Conservation (phyloP, 2,329 filamentous ascomycete species). For the Ophiostoma perfectum region DNA sequence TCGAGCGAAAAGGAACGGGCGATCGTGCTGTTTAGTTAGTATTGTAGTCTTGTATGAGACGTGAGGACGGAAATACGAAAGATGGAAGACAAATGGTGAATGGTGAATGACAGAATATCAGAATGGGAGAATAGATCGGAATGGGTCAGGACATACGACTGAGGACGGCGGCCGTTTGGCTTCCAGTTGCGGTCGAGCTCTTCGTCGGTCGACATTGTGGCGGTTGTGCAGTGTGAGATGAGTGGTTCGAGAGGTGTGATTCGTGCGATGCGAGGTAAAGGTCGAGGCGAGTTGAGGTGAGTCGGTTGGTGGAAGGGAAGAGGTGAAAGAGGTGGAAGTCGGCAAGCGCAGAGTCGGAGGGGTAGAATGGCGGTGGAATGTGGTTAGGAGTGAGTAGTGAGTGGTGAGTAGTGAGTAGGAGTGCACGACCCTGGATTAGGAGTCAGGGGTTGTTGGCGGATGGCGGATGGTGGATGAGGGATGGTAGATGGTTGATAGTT, state of each 20-base stretch:
- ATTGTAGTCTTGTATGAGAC: too few species aligned
- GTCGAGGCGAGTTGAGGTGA: not conserved
- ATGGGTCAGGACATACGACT: conserved; percentile 61
- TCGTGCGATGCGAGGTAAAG: too few species aligned
- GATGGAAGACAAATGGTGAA: too few species aligned
- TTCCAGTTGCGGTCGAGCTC: conserved; percentile 75
- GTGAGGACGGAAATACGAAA: too few species aligned
- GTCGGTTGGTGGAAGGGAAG: too few species aligned
- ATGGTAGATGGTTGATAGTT: not conserved
- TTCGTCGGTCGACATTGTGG: conserved; percentile 48
- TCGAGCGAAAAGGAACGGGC: conserved; percentile 81
- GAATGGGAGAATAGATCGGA: not conserved
- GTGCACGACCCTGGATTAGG: not conserved
- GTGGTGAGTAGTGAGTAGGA: not conserved
- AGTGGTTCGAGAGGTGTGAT: not conserved
- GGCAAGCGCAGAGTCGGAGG: not conserved
- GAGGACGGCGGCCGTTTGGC: conserved; percentile 69
- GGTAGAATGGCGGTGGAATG: conserved; percentile 14
- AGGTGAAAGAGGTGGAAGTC: not conserved
- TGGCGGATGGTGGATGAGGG: not conserved
- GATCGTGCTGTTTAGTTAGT: conserved; percentile 59
- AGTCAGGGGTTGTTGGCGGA: conserved; percentile 8
- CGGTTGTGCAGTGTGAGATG: not conserved
- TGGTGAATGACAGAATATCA: not conserved
- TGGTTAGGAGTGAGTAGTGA: not conserved